Base-by-base conservation (phyloP, 129 eudicot species). In the Helichrysum umbraculigerum region DNA sequence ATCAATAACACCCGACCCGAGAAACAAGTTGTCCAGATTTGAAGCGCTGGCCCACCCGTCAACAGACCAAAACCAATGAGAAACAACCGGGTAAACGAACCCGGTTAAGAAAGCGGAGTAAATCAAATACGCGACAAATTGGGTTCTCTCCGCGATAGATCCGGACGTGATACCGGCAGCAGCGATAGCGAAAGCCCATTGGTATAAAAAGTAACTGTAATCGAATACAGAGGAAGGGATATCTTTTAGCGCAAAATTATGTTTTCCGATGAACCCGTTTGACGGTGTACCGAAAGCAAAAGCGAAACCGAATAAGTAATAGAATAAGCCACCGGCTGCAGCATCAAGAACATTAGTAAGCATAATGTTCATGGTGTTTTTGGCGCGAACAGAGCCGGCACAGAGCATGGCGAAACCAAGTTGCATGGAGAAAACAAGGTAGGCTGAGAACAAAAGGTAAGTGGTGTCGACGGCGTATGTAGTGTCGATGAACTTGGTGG, bases 1-100 rank as follows among this genome's bases (percentile, higher is more conserved):
- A 15, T 90, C 96, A 12, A 90, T 90, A 0, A 84, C 96, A 0
- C 96, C 96, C 14, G 96, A 78, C 3, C 90, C 91, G 37, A 90
- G 83, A 8, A 90, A 75, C 19, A 90, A 62, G 56, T 68, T 59
- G 3, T 64, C 80, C 14, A 74, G 5, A 22, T 81, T 80, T 0
- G 20, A 4, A 0, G 95, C 78, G 33, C 96, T 90, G 2, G 88
- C 90, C 96, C 96, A 90, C 1, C 96, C 96, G 25, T 84, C 90
- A 0, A 17, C 22, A 2, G 96, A 88, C 93, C 96, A 90, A 42
- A 90, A 84, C 96, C 96, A 90, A 72, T 90, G 96, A 0, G 96
- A 82, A 28, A 88, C 96, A 2, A 90, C 86, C 6, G 96, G 93
- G 80, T 90, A 90, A 10, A 90, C 96, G 28, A 90, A 90, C 2